phyloP scores from a whole-genome alignment of 306 rosid species.

The Notholithocarpus densiflorus region DNA sequence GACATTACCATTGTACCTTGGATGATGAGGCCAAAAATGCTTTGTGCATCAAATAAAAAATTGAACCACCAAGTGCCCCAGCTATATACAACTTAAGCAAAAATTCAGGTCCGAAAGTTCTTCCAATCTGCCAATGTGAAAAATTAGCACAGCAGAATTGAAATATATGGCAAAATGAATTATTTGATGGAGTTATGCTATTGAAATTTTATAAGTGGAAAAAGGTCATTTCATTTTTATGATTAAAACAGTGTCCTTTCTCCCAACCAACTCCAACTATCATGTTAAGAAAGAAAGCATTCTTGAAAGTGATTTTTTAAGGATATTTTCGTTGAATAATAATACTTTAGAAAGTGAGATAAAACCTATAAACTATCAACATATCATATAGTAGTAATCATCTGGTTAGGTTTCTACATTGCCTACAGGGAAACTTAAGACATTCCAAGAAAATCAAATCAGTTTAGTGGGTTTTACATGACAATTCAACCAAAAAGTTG shows the following conservation, averaged over 20 bases:
- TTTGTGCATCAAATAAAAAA: constrained; percentile 61
- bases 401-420: neutral
- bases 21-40: constrained; percentile 60
- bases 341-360: neutral
- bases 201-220: neutral
- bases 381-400: neutral
- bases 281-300: neutral
- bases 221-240: neutral
- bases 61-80: constrained; percentile 79
- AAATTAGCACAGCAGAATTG: constrained; percentile 21
- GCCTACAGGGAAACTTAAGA: neutral
- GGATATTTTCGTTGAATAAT: too few species aligned
- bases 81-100: constrained; percentile 80
- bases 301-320: neutral
- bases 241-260: neutral
- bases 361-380: neutral
- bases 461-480: neutral
- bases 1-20: constrained; percentile 43
- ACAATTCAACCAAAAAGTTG: neutral
- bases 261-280: neutral
- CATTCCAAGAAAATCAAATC: neutral
- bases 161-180: constrained; percentile 5
- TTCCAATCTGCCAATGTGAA: constrained; percentile 55
- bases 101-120: constrained; percentile 62
- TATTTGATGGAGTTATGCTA: neutral